Evolutionary conservation across 225 moss, liverwort and hornwort species (phyloP), one percentile per base, ranked within the genome.

Genomic region (Bryoerythrophyllum caledonicum): DNA sequence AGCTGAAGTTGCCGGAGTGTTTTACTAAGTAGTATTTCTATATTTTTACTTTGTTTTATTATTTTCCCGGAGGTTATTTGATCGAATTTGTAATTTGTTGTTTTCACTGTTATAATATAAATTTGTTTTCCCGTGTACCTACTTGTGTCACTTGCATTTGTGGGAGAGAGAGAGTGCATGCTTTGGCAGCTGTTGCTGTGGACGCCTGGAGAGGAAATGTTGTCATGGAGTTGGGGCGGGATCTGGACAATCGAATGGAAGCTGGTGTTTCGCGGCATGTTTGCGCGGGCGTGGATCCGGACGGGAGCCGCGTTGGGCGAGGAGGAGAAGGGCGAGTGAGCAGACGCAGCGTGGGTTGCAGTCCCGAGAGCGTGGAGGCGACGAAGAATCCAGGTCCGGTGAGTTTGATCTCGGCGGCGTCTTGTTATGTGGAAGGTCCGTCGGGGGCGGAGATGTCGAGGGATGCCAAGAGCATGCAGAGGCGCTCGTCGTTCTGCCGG

Each of bases 331-430:
- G 74, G 30, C 32, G 20, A 21, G 74, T 4, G 57, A 63, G 60
- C 13, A 35, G 38, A 19, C 14, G 62, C 44, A 35, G 70, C 21
- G 41, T 12, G 7, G 59, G 37, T 72, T 55, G 72, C 68, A 20
- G 23, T 55, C 49, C 60, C 7, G 74, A 72, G 14, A 19, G 58
- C 4, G 60, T 0, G 0, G 46, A 1, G 1, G 28, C 43, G 5
- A 3, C 3, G 58, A 68, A 3, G 24, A 44, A 4, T 8, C 70
- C 37, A 32, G 25, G 51, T 51, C 78, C 84, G 7, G 32, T 75
- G 24, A 68, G 57, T 10, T 63, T 76, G 15, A 68, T 69, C 53
- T 68, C 75, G 58, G 64, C 82, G 44, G 59, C 82, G 43, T 58
- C 58, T 25, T 75, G 21, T 71, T 67, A 41, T 41, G 56, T 63